Conservation (phyloP, 768 basidiomycete genomes). For the Mycena crocata region DNA sequence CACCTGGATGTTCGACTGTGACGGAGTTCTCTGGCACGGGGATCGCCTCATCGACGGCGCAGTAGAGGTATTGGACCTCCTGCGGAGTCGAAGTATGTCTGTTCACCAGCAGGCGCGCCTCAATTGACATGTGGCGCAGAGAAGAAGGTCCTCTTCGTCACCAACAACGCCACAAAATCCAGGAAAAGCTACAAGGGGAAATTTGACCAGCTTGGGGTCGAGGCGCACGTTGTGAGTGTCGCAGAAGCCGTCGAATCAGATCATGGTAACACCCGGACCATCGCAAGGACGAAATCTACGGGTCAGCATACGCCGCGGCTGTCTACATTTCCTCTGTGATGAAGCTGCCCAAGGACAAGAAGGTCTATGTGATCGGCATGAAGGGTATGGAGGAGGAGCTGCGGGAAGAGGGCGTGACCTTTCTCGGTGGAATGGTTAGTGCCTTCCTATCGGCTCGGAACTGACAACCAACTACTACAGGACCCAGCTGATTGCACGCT, state of each 20-base stretch:
- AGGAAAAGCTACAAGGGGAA: slow-evolving; percentile 88
- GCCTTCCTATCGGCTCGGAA: slow-evolving; percentile 1
- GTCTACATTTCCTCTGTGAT: slow-evolving; percentile 87
- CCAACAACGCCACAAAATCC: slow-evolving; percentile 97
- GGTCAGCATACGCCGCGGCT: slow-evolving; percentile 86
- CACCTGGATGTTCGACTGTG: slow-evolving; percentile 97
- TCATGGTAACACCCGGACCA: too few relatives aligned
- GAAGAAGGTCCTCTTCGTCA: slow-evolving; percentile 92
- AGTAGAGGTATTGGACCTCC: slow-evolving; percentile 74
- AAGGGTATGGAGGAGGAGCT: slow-evolving; percentile 93
- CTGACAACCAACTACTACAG: slow-evolving; percentile 51
- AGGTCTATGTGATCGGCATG: slow-evolving; percentile 96
- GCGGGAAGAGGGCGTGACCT: slow-evolving; percentile 83
- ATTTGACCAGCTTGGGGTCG: slow-evolving; percentile 90
- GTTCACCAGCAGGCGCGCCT: slow-evolving; percentile 16
- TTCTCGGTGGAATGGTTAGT: slow-evolving; percentile 87
- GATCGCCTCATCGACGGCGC: slow-evolving; percentile 84
- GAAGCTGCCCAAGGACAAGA: slow-evolving; percentile 90
- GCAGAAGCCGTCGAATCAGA: not conserved
- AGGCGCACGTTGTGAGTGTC: slow-evolving; percentile 77
- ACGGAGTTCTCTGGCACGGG: slow-evolving; percentile 94
- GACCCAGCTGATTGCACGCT: slow-evolving; percentile 88
- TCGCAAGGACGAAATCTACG: slow-evolving; percentile 93
- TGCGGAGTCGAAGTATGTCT: slow-evolving; percentile 78
- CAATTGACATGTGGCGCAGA: slow-evolving; percentile 53